phyloP scores from a whole-genome alignment of 176 grass and related monocot species.

The Elaeis guineensis region DNA sequence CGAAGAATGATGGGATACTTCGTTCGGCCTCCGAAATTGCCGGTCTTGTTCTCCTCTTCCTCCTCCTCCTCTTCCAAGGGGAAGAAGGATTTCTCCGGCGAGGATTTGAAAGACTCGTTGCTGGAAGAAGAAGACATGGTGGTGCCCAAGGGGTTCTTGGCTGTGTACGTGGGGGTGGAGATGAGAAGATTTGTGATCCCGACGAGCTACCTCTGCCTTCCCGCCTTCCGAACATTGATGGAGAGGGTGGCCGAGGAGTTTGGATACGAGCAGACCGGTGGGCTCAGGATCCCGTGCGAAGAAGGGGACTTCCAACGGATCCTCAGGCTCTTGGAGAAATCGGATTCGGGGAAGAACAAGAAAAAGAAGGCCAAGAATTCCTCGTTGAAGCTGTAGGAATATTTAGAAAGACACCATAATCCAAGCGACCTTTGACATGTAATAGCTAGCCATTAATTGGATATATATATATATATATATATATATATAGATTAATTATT shows the following conservation, averaged over 20 bases:
- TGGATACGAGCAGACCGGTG: conserved; percentile 46
- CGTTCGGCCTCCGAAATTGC: too few relatives aligned
- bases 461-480: too few relatives aligned
- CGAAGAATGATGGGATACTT: too few relatives aligned
- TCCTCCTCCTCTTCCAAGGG: neutral
- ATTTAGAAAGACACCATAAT: too few relatives aligned
- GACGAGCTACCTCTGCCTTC: conserved; percentile 37
- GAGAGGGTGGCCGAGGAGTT: conserved; percentile 61
- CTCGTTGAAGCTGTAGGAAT: too few relatives aligned
- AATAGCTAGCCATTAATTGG: too few relatives aligned
- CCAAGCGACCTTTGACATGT: too few relatives aligned
- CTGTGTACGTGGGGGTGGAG: conserved; percentile 50
- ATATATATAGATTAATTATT: too few relatives aligned
- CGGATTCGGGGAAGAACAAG: neutral
- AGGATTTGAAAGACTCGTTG: neutral
- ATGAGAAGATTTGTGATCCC: conserved; percentile 49
- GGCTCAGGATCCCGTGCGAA: conserved; percentile 43
- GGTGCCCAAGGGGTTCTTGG: conserved; percentile 54
- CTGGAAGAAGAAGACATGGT: neutral
- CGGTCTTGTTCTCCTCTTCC: neutral
- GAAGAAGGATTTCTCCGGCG: neutral
- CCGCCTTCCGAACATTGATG: conserved; percentile 46
- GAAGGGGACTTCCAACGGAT: conserved; percentile 43
- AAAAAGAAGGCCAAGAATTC: conserved; percentile 2
- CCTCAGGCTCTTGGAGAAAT: conserved; percentile 21